Base-by-base conservation (phyloP, 441 rosid species). In the Arabidopsis hybrid region DNA sequence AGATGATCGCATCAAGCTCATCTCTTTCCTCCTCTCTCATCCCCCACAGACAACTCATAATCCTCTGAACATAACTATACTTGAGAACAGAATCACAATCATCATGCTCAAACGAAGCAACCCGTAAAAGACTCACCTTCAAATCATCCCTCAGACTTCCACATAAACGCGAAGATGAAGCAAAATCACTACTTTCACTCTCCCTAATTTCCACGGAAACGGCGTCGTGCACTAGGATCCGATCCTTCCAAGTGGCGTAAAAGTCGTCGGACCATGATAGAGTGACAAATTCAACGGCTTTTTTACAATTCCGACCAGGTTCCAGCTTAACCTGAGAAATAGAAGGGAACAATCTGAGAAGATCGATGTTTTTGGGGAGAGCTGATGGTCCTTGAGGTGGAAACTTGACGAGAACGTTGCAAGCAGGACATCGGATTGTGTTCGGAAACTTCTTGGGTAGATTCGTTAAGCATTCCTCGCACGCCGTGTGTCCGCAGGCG, bases 321-420 rank as follows among this genome's bases (percentile, higher is more conserved):
- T 75, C 76, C 13, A 6, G 16, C 71, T 78, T 62, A 32, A 31
- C 46, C 29, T 16, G 61, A 1, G 76, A 77, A 26, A 10, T 72
- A 7, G 76, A 75, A 16, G 90, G 78, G 71, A 86, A 60, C 1
- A 90, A 67, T 51, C 95, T 84, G 60, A 95, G 94, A 45, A 92
- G 95, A 65, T 95, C 99, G 79, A 95, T 90, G 83, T 95, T 95
- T 78, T 89, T 95, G 78, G 97, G 97, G 65, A 95, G 92, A 64
- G 79, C 72, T 21, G 91, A 66, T 58, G 97, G 97, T 16, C 97
- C 97, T 43, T 79, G 84, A 13, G 81, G 73, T 7, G 97, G 92
- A 77, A 73, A 83, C 77, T 89, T 90, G 85, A 92, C 91, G 74
- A 95, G 88, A 32, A 88, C 96, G 21, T 87, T 88, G 73, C 97